Base-by-base conservation (phyloP, 176 grass and related monocot genomes). In the Rhipidocladum racemiflorum region DNA sequence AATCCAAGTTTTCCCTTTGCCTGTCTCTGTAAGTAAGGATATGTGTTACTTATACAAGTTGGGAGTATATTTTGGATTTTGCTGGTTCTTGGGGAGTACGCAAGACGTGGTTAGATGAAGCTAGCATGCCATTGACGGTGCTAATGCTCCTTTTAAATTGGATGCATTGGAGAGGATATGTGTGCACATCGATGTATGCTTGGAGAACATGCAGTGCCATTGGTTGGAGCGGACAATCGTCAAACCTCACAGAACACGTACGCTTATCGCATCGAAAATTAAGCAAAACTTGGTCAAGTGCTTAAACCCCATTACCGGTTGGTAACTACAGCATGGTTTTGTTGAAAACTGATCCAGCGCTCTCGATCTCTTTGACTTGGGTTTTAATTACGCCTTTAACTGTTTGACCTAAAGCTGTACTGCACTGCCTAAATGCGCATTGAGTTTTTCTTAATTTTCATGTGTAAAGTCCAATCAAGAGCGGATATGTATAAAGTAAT, bases 11-110 rank as follows among this genome's bases (percentile, higher is more conserved):
- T 84, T 74, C 60, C 60, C 76, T 80, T 74, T 61, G 43, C 54
- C 11, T 63, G 35, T 23, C 66, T 32, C 11, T 18, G 0, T 7
- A 29, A 15, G n/a, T n/a, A 42, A 27, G 23, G 27, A 35, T 7
- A n/a, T 21, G n/a, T n/a, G n/a, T n/a, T n/a, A n/a, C n/a, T n/a
- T 13, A 6, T 12, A 0, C 76, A 71, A 85, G 87, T 89, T 89
- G 81, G 79, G 63, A 24, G 55, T 76, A 71, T 61, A 55, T 76
- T 81, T 71, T 64, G 67, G 51, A 55, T 76, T 81, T 71, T 64
- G 67, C 36, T 79, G 71, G 46, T 81, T 28, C 83, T 85, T 89
- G 64, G 77, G 87, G 65, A 53, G 36, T 72, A 85, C 39, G 71
- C 28, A 55, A 71, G 76, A 81, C 68, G 36, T 17, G 46, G 84